Percentiles rank a stretch among this genome's conserved stretches.
phyloP scores from a whole-genome alignment of 2,329 filamentous ascomycete species.

The Aureobasidium namibiae region DNA sequence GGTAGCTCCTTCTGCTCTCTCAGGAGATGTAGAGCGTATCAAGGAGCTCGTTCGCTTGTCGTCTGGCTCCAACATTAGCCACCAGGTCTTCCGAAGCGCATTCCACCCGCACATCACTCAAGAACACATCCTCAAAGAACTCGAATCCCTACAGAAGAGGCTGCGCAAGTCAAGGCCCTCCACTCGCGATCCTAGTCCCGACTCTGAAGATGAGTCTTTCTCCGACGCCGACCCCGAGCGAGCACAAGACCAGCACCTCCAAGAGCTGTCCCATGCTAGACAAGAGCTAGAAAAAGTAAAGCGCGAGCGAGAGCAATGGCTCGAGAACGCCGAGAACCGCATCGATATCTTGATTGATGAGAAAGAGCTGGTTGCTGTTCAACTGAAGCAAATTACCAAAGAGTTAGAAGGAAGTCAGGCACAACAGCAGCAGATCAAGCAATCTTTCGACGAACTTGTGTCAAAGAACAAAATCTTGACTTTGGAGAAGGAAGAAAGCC shows the following conservation, averaged over 20 bases:
- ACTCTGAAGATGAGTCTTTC: conserved; percentile 12
- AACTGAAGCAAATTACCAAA: conserved; percentile 15
- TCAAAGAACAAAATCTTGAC: conserved; percentile 5
- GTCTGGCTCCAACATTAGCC: conserved; percentile 13
- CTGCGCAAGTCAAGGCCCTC: conserved; percentile 2
- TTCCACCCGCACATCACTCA: conserved; percentile 15
- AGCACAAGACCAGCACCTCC: conserved; percentile 9
- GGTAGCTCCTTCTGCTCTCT: conserved; percentile 7
- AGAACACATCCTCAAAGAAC: conserved; percentile 16
- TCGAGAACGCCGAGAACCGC: conserved; percentile 27
- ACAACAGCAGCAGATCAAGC: conserved; percentile 17
- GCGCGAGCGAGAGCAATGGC: conserved; percentile 25
- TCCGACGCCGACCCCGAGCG: conserved; percentile 9
- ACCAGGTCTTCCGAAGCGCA: conserved; percentile 16
- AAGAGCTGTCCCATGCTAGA: conserved; percentile 13
- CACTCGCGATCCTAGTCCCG: not conserved
- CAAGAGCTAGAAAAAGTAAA: conserved; percentile 18
- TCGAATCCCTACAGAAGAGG: conserved; percentile 16
- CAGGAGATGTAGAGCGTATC: conserved; percentile 16
- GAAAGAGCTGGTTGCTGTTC: conserved; percentile 22
- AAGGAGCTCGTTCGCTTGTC: conserved; percentile 17
- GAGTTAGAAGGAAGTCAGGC: conserved; percentile 15
- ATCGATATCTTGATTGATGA: conserved; percentile 25
- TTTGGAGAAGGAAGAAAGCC: not conserved
- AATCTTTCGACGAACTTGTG: not conserved